Evolutionary conservation across 1,284 basidiomycete genomes (phyloP).

Genomic region (Dichomitus squalens): DNA sequence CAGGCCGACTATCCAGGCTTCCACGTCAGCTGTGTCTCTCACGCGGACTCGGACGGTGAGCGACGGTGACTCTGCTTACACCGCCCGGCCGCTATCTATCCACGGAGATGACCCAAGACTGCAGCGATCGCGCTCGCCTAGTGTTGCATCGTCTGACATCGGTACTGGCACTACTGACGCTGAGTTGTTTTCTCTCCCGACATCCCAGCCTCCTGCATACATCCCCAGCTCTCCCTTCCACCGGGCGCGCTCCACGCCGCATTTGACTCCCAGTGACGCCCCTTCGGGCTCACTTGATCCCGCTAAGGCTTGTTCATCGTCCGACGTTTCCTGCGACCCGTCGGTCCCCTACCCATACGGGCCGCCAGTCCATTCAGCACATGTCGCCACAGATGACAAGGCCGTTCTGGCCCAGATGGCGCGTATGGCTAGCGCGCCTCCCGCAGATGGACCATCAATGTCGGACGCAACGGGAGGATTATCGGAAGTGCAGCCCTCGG

Average conservation of each 20-base stretch:
- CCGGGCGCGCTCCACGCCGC: constrained; percentile 2
- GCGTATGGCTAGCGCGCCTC: constrained; percentile 57
- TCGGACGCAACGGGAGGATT: constrained; percentile 9
- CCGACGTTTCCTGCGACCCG: neutral
- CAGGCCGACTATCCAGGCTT: constrained; percentile 5
- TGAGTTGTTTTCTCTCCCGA: constrained; percentile 4
- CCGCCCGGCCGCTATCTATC: constrained; percentile 8
- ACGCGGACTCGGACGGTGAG: constrained; percentile 7
- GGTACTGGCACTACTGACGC: neutral
- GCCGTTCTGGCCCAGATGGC: constrained; percentile 58
- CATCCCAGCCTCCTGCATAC: constrained; percentile 24
- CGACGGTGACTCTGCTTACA: constrained; percentile 1
- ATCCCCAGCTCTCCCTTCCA: constrained; percentile 2
- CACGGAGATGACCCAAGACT: constrained; percentile 5
- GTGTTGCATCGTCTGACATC: constrained; percentile 1
- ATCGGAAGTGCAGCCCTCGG: constrained; percentile 26
- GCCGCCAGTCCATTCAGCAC: constrained; percentile 43
- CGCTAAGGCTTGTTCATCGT: constrained; percentile 2
- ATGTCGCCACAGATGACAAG: constrained; percentile 80
- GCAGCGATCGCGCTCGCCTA: constrained; percentile 14
- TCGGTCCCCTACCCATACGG: constrained; percentile 21
- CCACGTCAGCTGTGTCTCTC: constrained; percentile 24
- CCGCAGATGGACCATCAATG: neutral
- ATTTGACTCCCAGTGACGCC: constrained; percentile 8
- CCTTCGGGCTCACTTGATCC: neutral